Percentiles rank a stretch among this genome's conserved stretches.
Conservation (phyloP, 179 eudicot species). For the Silene noctiflora region DNA sequence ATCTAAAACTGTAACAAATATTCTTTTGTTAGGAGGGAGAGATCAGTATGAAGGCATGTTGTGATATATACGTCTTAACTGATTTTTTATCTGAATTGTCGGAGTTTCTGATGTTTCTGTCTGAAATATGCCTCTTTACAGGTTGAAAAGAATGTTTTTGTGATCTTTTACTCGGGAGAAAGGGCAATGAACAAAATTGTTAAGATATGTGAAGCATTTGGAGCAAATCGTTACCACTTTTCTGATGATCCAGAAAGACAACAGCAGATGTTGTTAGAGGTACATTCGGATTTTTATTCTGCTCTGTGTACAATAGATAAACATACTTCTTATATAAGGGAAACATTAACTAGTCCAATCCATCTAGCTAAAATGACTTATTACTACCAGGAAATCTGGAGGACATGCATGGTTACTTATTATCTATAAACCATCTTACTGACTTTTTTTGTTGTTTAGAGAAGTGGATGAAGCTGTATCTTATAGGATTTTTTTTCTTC, state of each 20-base stretch:
- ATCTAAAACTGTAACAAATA: neutral
- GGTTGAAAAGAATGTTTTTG: conserved; percentile 93
- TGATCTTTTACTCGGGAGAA: conserved; percentile 96
- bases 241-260: conserved; percentile 67
- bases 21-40: neutral
- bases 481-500: neutral
- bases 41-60: neutral
- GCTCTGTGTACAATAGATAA: neutral
- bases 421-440: neutral
- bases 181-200: conserved; percentile 81
- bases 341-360: neutral
- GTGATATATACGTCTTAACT: neutral
- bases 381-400: neutral
- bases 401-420: neutral
- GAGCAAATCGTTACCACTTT: conserved; percentile 72
- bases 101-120: conserved; percentile 4
- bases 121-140: conserved; percentile 34
- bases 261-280: conserved; percentile 62
- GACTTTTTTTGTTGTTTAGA: neutral
- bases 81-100: neutral
- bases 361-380: neutral
- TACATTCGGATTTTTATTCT: conserved; percentile 20
- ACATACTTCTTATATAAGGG: neutral
- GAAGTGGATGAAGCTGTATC: neutral
- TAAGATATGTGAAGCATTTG: conserved; percentile 95